A percentile compares a stretch with the other conserved stretches of the same genome.
Conservation (phyloP, 2,329 filamentous ascomycete species). For the Xylariaceae sp. region DNA sequence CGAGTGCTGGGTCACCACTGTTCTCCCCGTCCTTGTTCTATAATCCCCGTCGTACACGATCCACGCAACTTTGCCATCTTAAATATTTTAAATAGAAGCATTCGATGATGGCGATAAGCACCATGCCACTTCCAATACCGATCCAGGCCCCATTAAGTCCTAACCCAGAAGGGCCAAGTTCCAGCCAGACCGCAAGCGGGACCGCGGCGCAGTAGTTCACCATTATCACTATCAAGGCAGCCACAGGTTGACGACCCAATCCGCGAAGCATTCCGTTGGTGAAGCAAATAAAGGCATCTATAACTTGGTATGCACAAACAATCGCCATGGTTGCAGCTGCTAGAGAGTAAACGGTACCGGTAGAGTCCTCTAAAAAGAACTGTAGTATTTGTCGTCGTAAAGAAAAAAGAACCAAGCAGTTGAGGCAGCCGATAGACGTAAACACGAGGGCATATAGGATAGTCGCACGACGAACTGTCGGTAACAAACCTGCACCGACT, state of each 20-base stretch:
- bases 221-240: conserved; percentile 45
- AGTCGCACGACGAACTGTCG: conserved; percentile 42
- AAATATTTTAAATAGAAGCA: conserved; percentile 43
- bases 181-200: conserved; percentile 48
- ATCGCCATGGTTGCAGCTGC: conserved; percentile 41
- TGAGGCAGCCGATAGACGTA: conserved; percentile 42
- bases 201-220: conserved; percentile 49
- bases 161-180: conserved; percentile 42
- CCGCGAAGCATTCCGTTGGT: conserved; percentile 50
- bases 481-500: conserved; percentile 47
- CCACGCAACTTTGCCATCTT: conserved; percentile 44
- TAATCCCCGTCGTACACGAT: too few species aligned
- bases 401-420: conserved; percentile 42
- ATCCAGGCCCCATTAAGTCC: conserved; percentile 46
- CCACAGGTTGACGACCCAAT: conserved; percentile 47
- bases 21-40: too few species aligned
- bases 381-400: conserved; percentile 41
- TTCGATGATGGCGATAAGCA: conserved; percentile 42
- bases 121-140: conserved; percentile 45
- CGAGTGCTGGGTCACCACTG: too few species aligned
- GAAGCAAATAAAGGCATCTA: conserved; percentile 46
- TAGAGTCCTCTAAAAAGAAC: conserved; percentile 44
- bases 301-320: conserved; percentile 44
- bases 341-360: conserved; percentile 41
- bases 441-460: conserved; percentile 45